A percentile compares a stretch with the other conserved stretches of the same genome.
Conservation (phyloP, 2,329 filamentous ascomycete species). For the Aspergillus costaricaensis region DNA sequence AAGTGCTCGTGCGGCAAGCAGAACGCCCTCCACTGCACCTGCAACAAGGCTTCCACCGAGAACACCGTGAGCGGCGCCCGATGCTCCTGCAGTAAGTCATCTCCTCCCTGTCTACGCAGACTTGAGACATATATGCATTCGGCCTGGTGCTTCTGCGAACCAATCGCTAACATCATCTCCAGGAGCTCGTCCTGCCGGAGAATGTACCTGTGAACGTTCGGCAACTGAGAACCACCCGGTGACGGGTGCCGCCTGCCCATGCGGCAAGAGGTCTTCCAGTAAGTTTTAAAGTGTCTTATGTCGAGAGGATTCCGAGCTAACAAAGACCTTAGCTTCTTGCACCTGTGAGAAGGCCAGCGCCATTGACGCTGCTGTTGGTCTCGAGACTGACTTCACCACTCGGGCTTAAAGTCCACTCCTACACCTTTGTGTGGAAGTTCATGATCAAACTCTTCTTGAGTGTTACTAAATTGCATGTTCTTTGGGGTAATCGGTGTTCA, state of each 20-base stretch:
- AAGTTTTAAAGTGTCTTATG: slow-evolving; percentile 36
- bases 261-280: slow-evolving; percentile 73
- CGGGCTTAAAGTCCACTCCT: slow-evolving; percentile 39
- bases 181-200: slow-evolving; percentile 72
- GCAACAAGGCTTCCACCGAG: slow-evolving; percentile 73
- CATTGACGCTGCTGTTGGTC: slow-evolving; percentile 61
- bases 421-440: not conserved
- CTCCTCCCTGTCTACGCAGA: not conserved
- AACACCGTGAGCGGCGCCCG: slow-evolving; percentile 72
- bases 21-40: slow-evolving; percentile 81
- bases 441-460: not conserved
- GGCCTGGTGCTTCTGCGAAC: not conserved
- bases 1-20: slow-evolving; percentile 89
- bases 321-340: slow-evolving; percentile 60
- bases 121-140: slow-evolving; percentile 19
- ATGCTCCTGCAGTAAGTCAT: slow-evolving; percentile 73
- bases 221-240: slow-evolving; percentile 66
- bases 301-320: slow-evolving; percentile 15
- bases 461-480: not conserved
- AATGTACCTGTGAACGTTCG: slow-evolving; percentile 79
- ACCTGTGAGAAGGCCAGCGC: slow-evolving; percentile 77
- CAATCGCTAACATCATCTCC: slow-evolving; percentile 10
- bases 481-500: slow-evolving; percentile 5
- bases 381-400: slow-evolving; percentile 86
- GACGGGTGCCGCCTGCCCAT: slow-evolving; percentile 67